Percentiles rank a stretch among this genome's conserved stretches.
These are phyloP conservation scores for Mangifera indica DNA, from an alignment of 345 rosid genomes.

Conservation along the genomic window DNA sequence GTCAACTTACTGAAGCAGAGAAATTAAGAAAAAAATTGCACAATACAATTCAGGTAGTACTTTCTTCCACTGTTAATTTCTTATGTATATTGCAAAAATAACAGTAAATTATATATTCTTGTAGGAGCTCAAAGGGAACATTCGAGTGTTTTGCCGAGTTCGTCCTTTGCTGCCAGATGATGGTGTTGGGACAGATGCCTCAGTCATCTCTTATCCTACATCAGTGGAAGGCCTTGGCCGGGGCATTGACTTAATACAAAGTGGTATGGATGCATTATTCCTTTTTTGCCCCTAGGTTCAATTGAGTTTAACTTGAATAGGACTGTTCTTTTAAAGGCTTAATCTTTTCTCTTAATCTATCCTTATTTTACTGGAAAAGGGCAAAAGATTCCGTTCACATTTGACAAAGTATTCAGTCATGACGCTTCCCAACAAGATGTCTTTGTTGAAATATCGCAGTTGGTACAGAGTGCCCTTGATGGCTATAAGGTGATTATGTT, in stretches of 20 bases:
- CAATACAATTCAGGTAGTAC: slow-evolving; percentile 74
- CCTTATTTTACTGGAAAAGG: slow-evolving; percentile 41
- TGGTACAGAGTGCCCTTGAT: slow-evolving; percentile 94
- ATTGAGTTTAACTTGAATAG: not conserved
- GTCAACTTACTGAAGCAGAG: slow-evolving; percentile 71
- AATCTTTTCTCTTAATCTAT: not conserved
- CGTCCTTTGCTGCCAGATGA: slow-evolving; percentile 85
- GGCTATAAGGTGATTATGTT: slow-evolving; percentile 73
- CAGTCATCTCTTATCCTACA: slow-evolving; percentile 66
- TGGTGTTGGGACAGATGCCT: slow-evolving; percentile 49
- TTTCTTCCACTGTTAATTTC: not conserved
- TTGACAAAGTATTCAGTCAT: slow-evolving; percentile 85
- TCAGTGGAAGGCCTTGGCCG: slow-evolving; percentile 69
- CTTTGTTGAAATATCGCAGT: slow-evolving; percentile 86
- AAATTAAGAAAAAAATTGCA: slow-evolving; percentile 74
- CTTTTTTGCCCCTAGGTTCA: not conserved
- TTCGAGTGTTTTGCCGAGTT: slow-evolving; percentile 91
- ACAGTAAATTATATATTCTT: slow-evolving; percentile 6
- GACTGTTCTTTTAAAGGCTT: not conserved
- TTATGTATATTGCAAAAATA: not conserved
- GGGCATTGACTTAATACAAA: slow-evolving; percentile 77
- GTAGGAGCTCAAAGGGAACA: slow-evolving; percentile 96
- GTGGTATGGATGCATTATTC: slow-evolving; percentile 40
- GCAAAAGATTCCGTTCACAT: slow-evolving; percentile 77
- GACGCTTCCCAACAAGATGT: slow-evolving; percentile 88